Evolutionary conservation across 1,139 yeast genomes (phyloP).

Genomic region (Debaryomyces coudertii): DNA sequence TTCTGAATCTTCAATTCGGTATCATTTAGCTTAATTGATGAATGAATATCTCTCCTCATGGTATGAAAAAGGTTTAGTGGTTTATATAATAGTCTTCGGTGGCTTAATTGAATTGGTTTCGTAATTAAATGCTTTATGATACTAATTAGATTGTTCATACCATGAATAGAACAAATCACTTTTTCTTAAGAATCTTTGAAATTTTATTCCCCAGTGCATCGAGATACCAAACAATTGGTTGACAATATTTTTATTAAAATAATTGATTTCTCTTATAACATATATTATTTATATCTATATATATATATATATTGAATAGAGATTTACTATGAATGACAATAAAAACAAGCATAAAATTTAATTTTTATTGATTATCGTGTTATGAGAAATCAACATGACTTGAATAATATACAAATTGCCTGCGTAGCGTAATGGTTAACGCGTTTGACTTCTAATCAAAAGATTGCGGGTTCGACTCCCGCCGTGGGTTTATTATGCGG

Average conservation of each 20-base stretch:
- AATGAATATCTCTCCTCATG: constrained; percentile 26
- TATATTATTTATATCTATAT: neutral
- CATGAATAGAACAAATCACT: constrained; percentile 1
- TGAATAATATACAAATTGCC: constrained; percentile 15
- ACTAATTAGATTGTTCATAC: constrained; percentile 2
- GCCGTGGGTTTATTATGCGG: constrained; percentile 29
- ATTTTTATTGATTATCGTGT: too few relatives aligned
- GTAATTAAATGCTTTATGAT: constrained; percentile 3
- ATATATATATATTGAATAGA: neutral
- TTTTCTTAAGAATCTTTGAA: constrained; percentile 1
- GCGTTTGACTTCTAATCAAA: constrained; percentile 38
- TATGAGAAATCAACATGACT: too few relatives aligned
- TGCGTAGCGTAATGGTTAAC: constrained; percentile 36
- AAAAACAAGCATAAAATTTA: too few relatives aligned
- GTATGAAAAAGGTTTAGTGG: neutral
- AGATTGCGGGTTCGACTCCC: constrained; percentile 40
- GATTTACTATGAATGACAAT: too few relatives aligned
- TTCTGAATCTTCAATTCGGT: constrained; percentile 52
- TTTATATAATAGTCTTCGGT: neutral
- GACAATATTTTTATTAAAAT: neutral
- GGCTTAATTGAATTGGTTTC: neutral
- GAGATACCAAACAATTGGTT: neutral
- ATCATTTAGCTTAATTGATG: constrained; percentile 40
- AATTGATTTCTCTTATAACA: neutral
- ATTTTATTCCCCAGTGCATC: neutral